Evolutionary conservation across 371 early-diverging fungal species (phyloP), one percentile per base, ranked within the genome.

Genomic region (Capniomyces stellatus): DNA sequence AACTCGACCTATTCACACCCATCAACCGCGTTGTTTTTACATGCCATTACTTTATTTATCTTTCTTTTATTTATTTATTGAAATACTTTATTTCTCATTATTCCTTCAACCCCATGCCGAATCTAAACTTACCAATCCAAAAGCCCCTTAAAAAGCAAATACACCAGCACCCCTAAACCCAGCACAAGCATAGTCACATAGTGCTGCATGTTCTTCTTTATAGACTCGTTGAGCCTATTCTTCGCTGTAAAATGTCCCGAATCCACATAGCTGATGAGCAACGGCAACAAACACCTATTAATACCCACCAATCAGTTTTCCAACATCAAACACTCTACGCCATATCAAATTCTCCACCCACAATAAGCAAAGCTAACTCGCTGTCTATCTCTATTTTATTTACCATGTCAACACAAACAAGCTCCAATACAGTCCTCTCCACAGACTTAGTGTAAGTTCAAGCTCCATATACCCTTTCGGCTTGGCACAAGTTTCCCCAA

Each of bases 361-460:
- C n/a, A n/a, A n/a, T n/a, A n/a, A n/a, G n/a, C n/a, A n/a, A n/a
- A n/a, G n/a, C n/a, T n/a, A n/a, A n/a, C n/a, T n/a, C n/a, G n/a
- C n/a, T n/a, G n/a, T n/a, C n/a, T n/a, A n/a, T n/a, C n/a, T n/a
- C n/a, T n/a, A n/a, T n/a, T n/a, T 19, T 13, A 15, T 54, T 57
- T 74, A 82, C 89, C 89, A 92, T 30, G 89, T 89, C 49, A 91
- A 69, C 53, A 74, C 73, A 64, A 92, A 93, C 54, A 83, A 81
- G 29, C 79, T 81, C 95, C 95, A 94, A 69, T 94, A 94, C 24
- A 89, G 72, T 0, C 73, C 69, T 25, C 80, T 67, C 95, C 95
- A 94, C 46, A 88, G 80, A n/a, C 71, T 71, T 31, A 71, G 71
- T 28, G 87, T 73, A 51, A 85, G 81, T 1, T 69, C 65, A 25